These are phyloP conservation scores for Boechera divaricarpa DNA, from an alignment of 345 rosid genomes.

Conservation along the genomic window DNA sequence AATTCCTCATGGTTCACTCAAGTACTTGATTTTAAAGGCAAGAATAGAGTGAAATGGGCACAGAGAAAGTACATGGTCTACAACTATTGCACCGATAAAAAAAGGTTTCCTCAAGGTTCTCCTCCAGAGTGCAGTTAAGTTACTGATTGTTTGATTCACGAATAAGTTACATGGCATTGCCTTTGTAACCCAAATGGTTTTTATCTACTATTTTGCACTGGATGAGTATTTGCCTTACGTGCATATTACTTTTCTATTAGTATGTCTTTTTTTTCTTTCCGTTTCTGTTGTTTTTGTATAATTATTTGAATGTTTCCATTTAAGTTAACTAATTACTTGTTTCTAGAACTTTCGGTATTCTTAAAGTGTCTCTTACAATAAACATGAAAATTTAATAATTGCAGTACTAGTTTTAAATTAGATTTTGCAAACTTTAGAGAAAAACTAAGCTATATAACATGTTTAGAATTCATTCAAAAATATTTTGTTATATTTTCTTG, in stretches of 20 bases:
- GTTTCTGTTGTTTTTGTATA: not conserved
- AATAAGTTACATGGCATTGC: constrained; percentile 16
- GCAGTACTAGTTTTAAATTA: too few species aligned
- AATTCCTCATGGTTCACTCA: not conserved
- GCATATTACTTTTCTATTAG: not conserved
- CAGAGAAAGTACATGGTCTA: not conserved
- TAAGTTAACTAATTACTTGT: not conserved
- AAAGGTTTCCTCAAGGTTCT: constrained; percentile 43
- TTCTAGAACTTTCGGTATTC: not conserved
- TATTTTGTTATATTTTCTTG: too few species aligned
- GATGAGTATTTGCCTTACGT: not conserved
- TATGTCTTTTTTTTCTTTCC: not conserved
- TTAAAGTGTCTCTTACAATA: not conserved
- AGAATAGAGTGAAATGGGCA: constrained; percentile 11
- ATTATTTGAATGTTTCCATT: not conserved
- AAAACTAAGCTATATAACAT: too few species aligned
- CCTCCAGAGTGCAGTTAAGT: constrained; percentile 38
- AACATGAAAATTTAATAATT: not conserved
- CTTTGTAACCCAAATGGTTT: constrained; percentile 17
- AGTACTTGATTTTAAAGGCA: not conserved
- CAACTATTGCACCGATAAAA: constrained; percentile 35
- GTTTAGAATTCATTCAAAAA: too few species aligned
- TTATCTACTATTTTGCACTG: not conserved
- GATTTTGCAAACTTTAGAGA: too few species aligned
- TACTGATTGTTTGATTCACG: not conserved